Base-by-base conservation (phyloP, 2,329 filamentous ascomycete genomes). In the Sporothrix euskadiensis region DNA sequence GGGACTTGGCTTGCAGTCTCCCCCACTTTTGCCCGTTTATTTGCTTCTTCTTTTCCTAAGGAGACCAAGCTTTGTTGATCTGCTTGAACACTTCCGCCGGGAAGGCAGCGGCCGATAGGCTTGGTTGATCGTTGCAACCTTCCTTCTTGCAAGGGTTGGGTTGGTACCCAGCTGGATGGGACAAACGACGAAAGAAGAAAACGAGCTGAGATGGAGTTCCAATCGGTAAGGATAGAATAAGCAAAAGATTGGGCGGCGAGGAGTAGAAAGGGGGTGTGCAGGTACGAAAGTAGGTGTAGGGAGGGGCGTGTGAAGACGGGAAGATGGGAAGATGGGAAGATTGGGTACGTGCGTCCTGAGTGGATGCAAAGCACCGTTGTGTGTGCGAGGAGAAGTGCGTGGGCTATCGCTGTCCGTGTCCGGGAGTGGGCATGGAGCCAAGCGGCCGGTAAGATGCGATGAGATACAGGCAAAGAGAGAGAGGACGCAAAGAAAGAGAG, bases 401-500 rank as follows among this genome's bases (percentile, higher is more conserved):
- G 59, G 35, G 26, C 59, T 41, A 26, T 65, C 39, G 10, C 63
- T 47, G 63, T 26, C 41, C 14, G 39, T 32, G 61, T 41, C 32
- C 32, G 41, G 16, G 65, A 56, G 66, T 69, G 66, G 66, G 30
- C 7, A 57, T 32, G 68, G 32, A 44, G 68, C 68, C 68, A 70
- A n/a, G 16, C 52, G n/a, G 68, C 39, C 35, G 59, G 49, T n/a
- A 68, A 39, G 44, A 39, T 47, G 57, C 32, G 32, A 59, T 49
- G 26, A 26, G 70, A 72, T 54, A 44, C 22, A 56, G 49, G 26
- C 16, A 22, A 16, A n/a, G 10, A 30, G 22, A 22, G 52, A 54
- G 52, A 22, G 52, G 30, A 12, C 30, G 52, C 3, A 14, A 32
- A 56, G 35, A 9, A 41, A 26, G 26, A 26, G 26, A 26, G 26